Percentiles rank a stretch among this genome's conserved stretches.
phyloP scores from a whole-genome alignment of 306 rosid species.

The Rosa chinensis region DNA sequence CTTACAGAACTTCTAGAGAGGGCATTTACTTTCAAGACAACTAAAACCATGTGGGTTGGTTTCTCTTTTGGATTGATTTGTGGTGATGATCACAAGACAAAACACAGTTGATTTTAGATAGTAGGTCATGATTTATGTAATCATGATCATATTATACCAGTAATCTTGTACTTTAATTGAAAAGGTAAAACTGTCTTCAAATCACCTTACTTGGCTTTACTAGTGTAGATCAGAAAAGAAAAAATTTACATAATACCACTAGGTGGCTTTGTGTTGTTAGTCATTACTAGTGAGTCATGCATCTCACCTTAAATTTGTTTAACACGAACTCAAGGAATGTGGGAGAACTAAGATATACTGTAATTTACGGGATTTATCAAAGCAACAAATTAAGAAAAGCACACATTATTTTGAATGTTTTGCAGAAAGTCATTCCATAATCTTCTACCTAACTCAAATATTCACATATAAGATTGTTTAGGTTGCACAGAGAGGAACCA shows the following conservation, averaged over 20 bases:
- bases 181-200: too few species aligned
- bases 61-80: too few species aligned
- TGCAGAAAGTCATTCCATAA: neutral
- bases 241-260: neutral
- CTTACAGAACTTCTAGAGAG: too few species aligned
- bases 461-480: neutral
- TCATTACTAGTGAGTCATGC: slow-evolving; percentile 2
- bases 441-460: neutral
- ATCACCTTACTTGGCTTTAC: too few species aligned
- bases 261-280: neutral
- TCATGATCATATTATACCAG: too few species aligned
- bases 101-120: too few species aligned
- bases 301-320: neutral
- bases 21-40: too few species aligned
- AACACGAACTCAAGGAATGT: neutral
- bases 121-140: too few species aligned
- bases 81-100: too few species aligned
- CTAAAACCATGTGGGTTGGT: too few species aligned
- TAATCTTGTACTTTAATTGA: too few species aligned
- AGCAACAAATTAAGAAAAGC: neutral
- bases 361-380: neutral
- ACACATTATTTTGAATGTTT: neutral
- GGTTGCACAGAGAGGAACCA: neutral
- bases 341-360: neutral
- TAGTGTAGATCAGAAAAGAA: too few species aligned